Conservation (phyloP, 257 asterid genomes). For the Solanum neorickii region DNA sequence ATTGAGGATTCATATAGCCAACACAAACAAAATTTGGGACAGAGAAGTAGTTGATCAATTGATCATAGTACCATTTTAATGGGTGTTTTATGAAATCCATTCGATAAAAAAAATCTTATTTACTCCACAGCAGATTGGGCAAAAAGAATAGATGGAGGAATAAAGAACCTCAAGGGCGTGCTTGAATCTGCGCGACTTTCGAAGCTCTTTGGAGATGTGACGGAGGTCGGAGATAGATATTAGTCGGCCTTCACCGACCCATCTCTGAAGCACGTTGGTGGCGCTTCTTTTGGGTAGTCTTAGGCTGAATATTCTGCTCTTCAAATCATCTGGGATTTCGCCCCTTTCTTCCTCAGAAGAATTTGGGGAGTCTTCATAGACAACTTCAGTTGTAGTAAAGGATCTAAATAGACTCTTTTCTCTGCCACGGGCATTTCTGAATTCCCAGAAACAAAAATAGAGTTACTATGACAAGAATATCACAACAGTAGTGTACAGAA, state of each 20-base stretch:
- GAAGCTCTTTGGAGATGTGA: conserved; percentile 61
- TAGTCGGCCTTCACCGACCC: conserved; percentile 60
- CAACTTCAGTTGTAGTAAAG: conserved; percentile 46
- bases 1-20: not conserved
- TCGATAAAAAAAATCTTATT: not conserved
- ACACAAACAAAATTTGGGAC: not conserved
- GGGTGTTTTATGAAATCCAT: not conserved
- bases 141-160: not conserved
- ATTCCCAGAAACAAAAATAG: not conserved
- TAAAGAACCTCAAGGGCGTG: conserved; percentile 86
- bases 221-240: conserved; percentile 62
- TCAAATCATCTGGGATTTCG: conserved; percentile 47
- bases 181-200: conserved; percentile 60
- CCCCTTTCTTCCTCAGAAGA: conserved; percentile 12
- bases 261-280: conserved; percentile 54
- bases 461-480: not conserved
- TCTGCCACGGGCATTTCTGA: conserved; percentile 20
- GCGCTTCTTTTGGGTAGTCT: conserved; percentile 88
- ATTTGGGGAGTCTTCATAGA: conserved; percentile 14
- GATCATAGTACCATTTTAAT: not conserved
- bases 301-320: conserved; percentile 66
- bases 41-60: not conserved
- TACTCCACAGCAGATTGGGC: not conserved
- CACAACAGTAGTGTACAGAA: not conserved
- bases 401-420: conserved; percentile 27